phyloP scores from a whole-genome alignment of 2,329 filamentous ascomycete species.

The Hypoxylon sp. region DNA sequence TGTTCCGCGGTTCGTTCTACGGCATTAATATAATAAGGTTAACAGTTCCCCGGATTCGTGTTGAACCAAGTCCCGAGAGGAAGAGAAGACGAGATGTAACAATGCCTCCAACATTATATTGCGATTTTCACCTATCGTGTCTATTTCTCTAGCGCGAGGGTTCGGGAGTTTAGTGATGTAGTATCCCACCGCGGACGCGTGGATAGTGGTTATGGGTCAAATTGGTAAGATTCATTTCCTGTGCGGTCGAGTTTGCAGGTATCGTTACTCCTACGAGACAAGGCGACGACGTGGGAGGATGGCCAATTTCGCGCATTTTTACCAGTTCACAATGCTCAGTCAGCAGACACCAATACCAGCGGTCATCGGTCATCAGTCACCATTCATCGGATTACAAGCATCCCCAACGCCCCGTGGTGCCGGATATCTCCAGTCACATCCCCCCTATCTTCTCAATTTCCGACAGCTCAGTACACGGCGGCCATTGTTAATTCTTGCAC shows the following conservation, averaged over 20 bases:
- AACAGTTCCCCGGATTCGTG: constrained; percentile 29
- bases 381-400: constrained; percentile 1
- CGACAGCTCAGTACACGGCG: constrained; percentile 6
- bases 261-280: constrained; percentile 3
- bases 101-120: constrained; percentile 35
- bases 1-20: constrained; percentile 8
- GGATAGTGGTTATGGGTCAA: neutral
- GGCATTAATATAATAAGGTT: constrained; percentile 24
- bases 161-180: constrained; percentile 19
- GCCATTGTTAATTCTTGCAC: constrained; percentile 18
- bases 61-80: constrained; percentile 30
- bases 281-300: constrained; percentile 9
- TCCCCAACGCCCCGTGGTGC: constrained; percentile 1
- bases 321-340: constrained; percentile 8
- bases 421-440: constrained; percentile 7
- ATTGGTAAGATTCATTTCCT: constrained; percentile 3
- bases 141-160: constrained; percentile 23
- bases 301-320: constrained; percentile 9
- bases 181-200: constrained; percentile 16
- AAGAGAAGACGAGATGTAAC: constrained; percentile 10
- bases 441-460: constrained; percentile 11
- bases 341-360: constrained; percentile 5
- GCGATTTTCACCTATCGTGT: constrained; percentile 17
- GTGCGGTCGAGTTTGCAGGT: constrained; percentile 15
- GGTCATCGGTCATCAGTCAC: neutral